Evolutionary conservation across 2,329 filamentous ascomycete species (phyloP), one percentile per base, ranked within the genome.

Genomic region (Fusarium tricinctum): DNA sequence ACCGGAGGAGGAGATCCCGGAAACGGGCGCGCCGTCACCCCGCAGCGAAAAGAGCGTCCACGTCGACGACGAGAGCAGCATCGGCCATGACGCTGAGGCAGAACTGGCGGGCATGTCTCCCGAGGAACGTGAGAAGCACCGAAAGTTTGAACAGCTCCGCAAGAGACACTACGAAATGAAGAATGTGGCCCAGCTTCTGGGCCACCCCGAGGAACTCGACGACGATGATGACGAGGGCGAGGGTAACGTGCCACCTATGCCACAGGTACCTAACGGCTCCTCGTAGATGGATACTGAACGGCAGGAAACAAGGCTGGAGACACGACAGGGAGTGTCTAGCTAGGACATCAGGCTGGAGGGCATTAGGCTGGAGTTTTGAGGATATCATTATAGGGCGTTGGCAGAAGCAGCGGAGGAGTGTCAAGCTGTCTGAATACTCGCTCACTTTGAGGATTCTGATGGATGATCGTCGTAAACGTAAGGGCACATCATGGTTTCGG

Each of bases 161-260:
- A 97, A 96, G 89, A 95, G 90, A 83, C 96, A 99, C 81, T 99
- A 99, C 81, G 96, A 99, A 85, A 99, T 99, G 96, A 93, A 89
- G 82, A 92, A 96, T 76, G 94, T 97, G 60, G 97, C 96, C 75
- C 88, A 90, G 75, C 81, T 98, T 53, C 87, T 99, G 69, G 94
- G 93, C 15, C 91, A 93, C 74, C 89, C 91, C 5, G 90, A 92
- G 75, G 83, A 87, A 5, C 74, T 91, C 48, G 88, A 88, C 42
- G 88, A 89, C 44, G 87, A 88, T 15, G 86, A 87, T 3, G 88
- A 88, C 33, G 86, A 87, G 10, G 84, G 86, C 1, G 87, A 88
- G 10, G 53, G 53, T 38, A 68, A 65, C 10, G 74, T 78, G 54
- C 81, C 81, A 19, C 75, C 81, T 43, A 74, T 83, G 46, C 81